Evolutionary conservation across 495 filamentous ascomycete genomes (phyloP).

Genomic region (Aspergillus saccharolyticus): DNA sequence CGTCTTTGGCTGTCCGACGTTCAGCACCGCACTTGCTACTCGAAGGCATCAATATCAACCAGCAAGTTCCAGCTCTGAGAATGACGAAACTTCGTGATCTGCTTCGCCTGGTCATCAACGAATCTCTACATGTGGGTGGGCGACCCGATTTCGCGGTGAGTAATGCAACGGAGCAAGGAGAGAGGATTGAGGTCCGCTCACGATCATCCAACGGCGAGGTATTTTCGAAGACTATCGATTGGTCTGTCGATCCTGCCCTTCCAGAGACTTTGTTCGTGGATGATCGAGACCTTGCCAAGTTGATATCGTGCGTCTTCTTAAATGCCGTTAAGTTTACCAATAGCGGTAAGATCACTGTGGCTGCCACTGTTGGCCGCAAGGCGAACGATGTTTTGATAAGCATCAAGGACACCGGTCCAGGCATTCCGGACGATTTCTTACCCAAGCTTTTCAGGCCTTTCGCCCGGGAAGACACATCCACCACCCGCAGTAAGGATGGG

Average conservation of each 20-base stretch:
- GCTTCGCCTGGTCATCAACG: constrained; percentile 62
- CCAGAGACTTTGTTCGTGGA: constrained; percentile 66
- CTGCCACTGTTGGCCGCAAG: constrained; percentile 46
- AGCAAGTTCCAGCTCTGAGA: constrained; percentile 40
- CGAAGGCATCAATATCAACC: constrained; percentile 44
- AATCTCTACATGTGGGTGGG: constrained; percentile 65
- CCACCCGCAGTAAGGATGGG: constrained; percentile 67
- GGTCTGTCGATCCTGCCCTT: constrained; percentile 59
- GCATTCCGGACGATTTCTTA: constrained; percentile 65
- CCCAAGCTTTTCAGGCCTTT: constrained; percentile 73
- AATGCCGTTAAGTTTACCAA: constrained; percentile 82
- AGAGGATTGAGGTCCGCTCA: constrained; percentile 60
- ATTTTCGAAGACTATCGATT: constrained; percentile 58
- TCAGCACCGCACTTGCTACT: constrained; percentile 38
- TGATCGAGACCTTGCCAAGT: constrained; percentile 66
- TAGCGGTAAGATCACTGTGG: constrained; percentile 58
- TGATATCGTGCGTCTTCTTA: constrained; percentile 67
- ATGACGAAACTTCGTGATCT: constrained; percentile 61
- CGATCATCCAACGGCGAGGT: constrained; percentile 54
- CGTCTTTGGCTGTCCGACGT: constrained; percentile 38
- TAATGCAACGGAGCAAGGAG: constrained; percentile 55
- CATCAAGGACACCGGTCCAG: constrained; percentile 66
- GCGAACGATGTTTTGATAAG: constrained; percentile 54
- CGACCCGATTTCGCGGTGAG: constrained; percentile 65
- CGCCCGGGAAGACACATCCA: constrained; percentile 66